Base-by-base conservation (phyloP, 2,329 filamentous ascomycete genomes). In the Cadophora sp. region DNA sequence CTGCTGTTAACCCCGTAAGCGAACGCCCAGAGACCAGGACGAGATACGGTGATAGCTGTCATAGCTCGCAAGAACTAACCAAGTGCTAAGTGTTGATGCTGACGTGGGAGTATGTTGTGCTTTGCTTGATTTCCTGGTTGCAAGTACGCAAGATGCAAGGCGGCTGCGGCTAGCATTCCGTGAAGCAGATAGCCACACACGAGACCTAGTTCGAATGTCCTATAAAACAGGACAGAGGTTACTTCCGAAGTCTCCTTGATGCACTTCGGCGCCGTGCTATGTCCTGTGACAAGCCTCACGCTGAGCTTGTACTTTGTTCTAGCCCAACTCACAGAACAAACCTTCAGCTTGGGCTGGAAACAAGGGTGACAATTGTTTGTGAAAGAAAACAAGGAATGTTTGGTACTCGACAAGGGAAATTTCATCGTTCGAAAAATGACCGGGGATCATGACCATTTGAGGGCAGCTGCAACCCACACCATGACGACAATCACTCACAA, bases 121-220 rank as follows among this genome's bases (percentile, higher is more conserved):
- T 58, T 46, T 19, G 46, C 27, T 43, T 37, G 46, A 7, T 58
- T n/a, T 2, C 46, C 40, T 22, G 55, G 60, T 43, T 66, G 19
- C 1, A 64, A 29, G 34, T 64, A 69, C 19, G 53, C 64, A 6
- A 64, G 56, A 53, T 69, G 67, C 19, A 64, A 34, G 0, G 67
- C 67, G 1, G 34, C 64, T 9, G 58, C 43, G 4, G 67, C 64
- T 22, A 68, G 31, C 22, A 66, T 69, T 5, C 67, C 67, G 26
- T 66, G 67, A 12, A 66, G 43, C 16, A 66, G 26, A 46, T 69
- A 69, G 26, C 64, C 64, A 53, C 67, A 66, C 7, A 34, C 34
- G 14, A 69, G 60, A 1, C 64, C 67, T 12, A 59, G 26, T 8
- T 43, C n/a, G 50, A 61, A 55, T 14, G 64, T 48, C 6, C 66